phyloP scores from a whole-genome alignment of 2,329 filamentous ascomycete genomes.

The Rugonectria rugulosa region DNA sequence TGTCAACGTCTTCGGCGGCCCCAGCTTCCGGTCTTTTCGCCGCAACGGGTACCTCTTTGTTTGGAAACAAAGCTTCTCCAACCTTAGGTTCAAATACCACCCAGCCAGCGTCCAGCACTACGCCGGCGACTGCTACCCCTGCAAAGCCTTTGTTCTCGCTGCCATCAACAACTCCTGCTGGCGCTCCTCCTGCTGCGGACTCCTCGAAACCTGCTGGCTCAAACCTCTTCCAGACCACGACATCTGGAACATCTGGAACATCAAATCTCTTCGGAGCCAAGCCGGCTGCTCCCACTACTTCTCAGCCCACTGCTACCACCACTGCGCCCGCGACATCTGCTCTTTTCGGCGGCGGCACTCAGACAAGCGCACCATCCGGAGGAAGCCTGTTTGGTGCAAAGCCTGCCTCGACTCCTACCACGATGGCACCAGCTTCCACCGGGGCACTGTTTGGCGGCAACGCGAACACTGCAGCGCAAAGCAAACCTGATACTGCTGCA shows the following conservation, averaged over 20 bases:
- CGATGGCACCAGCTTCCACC: constrained; percentile 27
- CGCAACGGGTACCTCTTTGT: constrained; percentile 32
- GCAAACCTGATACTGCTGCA: constrained; percentile 27
- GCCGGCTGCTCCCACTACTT: constrained; percentile 33
- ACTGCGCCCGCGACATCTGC: constrained; percentile 31
- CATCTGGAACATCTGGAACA: constrained; percentile 29
- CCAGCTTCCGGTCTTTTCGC: constrained; percentile 42
- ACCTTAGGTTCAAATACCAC: constrained; percentile 26
- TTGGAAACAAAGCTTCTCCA: constrained; percentile 28
- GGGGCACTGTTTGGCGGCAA: constrained; percentile 33
- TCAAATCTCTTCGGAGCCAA: constrained; percentile 42
- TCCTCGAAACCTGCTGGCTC: constrained; percentile 38
- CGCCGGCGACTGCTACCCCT: constrained; percentile 45
- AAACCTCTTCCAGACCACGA: constrained; percentile 35
- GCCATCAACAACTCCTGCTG: constrained; percentile 63
- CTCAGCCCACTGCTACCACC: not conserved
- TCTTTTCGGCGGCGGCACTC: constrained; percentile 47
- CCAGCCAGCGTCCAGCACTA: constrained; percentile 36
- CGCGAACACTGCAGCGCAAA: constrained; percentile 32
- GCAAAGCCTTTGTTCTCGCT: constrained; percentile 58
- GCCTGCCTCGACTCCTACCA: constrained; percentile 35
- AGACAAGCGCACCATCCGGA: constrained; percentile 41
- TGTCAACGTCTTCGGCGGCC: constrained; percentile 37
- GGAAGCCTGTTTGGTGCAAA: constrained; percentile 46
- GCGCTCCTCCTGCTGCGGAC: constrained; percentile 56